These are phyloP conservation scores for Pleurotus djamor DNA, from an alignment of 768 basidiomycete species.

Conservation along the genomic window DNA sequence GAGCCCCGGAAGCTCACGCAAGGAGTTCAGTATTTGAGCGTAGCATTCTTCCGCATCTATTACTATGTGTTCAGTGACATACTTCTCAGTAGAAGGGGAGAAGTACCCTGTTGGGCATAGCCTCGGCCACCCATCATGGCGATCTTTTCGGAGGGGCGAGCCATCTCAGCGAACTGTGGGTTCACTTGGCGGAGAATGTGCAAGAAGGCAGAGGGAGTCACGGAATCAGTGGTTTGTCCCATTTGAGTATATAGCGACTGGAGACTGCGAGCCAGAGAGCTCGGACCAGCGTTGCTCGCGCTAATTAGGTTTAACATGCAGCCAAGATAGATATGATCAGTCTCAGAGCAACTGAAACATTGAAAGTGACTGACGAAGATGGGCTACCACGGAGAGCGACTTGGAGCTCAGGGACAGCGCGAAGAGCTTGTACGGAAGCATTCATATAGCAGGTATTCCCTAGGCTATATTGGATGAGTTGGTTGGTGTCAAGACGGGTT, in stretches of 20 bases:
- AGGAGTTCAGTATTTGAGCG: slow-evolving; percentile 65
- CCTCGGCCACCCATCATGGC: slow-evolving; percentile 27
- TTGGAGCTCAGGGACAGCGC: slow-evolving; percentile 88
- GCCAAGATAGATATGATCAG: too few relatives aligned
- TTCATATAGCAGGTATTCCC: slow-evolving; percentile 99
- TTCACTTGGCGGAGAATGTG: slow-evolving; percentile 67
- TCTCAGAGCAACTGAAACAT: too few relatives aligned
- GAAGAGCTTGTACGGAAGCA: slow-evolving; percentile 90
- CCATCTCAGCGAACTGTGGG: slow-evolving; percentile 89
- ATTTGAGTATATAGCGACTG: slow-evolving; percentile 73
- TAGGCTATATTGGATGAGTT: slow-evolving; percentile 36
- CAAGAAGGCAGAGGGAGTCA: slow-evolving; percentile 72
- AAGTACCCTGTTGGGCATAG: slow-evolving; percentile 78
- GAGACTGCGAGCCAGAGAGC: slow-evolving; percentile 45
- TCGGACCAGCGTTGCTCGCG: not conserved
- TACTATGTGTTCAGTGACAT: not conserved
- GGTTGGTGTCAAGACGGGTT: not conserved
- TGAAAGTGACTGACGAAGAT: slow-evolving; percentile 36
- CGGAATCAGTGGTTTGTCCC: slow-evolving; percentile 70
- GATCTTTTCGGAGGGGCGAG: slow-evolving; percentile 34
- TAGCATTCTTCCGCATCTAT: slow-evolving; percentile 92
- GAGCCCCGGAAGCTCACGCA: slow-evolving; percentile 68
- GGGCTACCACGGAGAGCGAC: slow-evolving; percentile 45
- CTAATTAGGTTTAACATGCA: too few relatives aligned
- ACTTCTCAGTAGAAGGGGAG: slow-evolving; percentile 20